These are phyloP conservation scores for Gyrodon lividus DNA, from an alignment of 768 basidiomycete species.

Conservation along the genomic window DNA sequence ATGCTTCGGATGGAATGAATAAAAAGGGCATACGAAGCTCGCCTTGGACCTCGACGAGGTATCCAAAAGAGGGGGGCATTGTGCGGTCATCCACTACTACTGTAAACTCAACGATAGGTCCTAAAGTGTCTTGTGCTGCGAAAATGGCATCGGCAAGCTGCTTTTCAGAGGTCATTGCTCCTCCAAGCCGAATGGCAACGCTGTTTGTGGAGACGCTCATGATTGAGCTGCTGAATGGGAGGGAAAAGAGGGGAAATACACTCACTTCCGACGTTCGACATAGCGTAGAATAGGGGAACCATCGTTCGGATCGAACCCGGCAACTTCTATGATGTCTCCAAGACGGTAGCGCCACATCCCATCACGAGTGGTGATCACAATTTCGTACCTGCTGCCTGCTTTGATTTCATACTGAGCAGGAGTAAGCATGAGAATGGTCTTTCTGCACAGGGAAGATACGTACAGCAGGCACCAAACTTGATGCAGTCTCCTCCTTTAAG, in stretches of 20 bases:
- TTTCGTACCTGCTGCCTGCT: conserved; percentile 16
- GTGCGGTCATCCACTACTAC: conserved; percentile 16
- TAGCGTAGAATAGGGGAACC: conserved; percentile 20
- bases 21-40: conserved; percentile 2
- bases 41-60: conserved; percentile 14
- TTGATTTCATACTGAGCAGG: conserved; percentile 13
- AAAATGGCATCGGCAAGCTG: conserved; percentile 13
- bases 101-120: conserved; percentile 15
- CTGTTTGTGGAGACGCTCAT: background rate
- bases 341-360: conserved; percentile 26
- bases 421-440: background rate
- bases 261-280: conserved; percentile 20
- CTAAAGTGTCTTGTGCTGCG: conserved; percentile 11
- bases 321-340: conserved; percentile 19
- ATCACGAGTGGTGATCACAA: conserved; percentile 19
- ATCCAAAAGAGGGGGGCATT: conserved; percentile 1
- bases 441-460: background rate
- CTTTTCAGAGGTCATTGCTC: conserved; percentile 9
- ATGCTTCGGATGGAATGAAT: background rate
- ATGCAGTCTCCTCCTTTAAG: conserved; percentile 9
- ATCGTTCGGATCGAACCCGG: conserved; percentile 18
- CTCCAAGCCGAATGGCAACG: conserved; percentile 1
- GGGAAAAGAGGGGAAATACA: background rate
- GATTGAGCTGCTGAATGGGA: background rate
- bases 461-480: conserved; percentile 14